A percentile compares a stretch with the other conserved stretches of the same genome.
These are phyloP conservation scores for Cercospora sesami DNA, from an alignment of 2,329 filamentous ascomycete genomes.

Conservation along the genomic window DNA sequence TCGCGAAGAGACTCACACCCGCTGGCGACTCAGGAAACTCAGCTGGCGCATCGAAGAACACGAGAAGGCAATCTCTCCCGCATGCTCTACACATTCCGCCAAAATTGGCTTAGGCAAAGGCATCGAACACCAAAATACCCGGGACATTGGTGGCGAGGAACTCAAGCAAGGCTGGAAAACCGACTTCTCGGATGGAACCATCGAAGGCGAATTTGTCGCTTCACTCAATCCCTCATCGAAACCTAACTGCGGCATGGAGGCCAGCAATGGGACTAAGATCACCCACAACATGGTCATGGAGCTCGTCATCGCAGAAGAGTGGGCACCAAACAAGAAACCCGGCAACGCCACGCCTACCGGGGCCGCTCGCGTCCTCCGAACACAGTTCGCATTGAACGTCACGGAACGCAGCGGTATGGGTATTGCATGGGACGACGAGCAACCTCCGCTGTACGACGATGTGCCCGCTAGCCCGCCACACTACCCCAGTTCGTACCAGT, in stretches of 20 bases:
- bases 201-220: conserved; percentile 77
- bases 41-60: conserved; percentile 93
- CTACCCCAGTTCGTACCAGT: conserved; percentile 40
- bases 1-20: conserved; percentile 67
- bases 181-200: conserved; percentile 64
- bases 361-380: conserved; percentile 83
- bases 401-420: conserved; percentile 84
- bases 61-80: conserved; percentile 73
- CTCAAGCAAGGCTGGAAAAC: conserved; percentile 90
- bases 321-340: conserved; percentile 67
- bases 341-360: conserved; percentile 81
- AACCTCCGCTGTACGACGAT: conserved; percentile 89
- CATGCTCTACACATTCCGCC: conserved; percentile 73
- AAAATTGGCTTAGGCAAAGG: conserved; percentile 69
- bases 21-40: conserved; percentile 89
- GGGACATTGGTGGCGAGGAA: conserved; percentile 76
- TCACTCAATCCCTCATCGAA: conserved; percentile 61
- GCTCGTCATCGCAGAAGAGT: conserved; percentile 92
- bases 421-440: conserved; percentile 95
- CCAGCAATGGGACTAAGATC: conserved; percentile 72
- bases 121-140: conserved; percentile 69
- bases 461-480: conserved; percentile 80
- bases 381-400: conserved; percentile 81
- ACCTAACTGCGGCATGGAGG: conserved; percentile 75
- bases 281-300: conserved; percentile 86